Percentiles rank a stretch among this genome's conserved stretches.
Evolutionary conservation across 164 flowering plant genomes (phyloP).

Genomic region (Sedum album): DNA sequence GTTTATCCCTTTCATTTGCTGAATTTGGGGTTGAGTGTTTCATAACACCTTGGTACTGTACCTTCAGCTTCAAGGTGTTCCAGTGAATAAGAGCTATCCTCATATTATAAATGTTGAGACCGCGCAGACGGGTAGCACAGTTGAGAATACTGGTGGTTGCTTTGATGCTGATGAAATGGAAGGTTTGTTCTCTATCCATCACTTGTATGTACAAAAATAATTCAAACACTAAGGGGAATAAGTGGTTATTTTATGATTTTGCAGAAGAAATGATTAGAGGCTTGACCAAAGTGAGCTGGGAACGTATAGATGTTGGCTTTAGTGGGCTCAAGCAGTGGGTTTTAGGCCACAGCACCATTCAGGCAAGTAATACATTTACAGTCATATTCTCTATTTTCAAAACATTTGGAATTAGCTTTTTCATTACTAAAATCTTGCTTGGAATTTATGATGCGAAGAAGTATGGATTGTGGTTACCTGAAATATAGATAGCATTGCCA

Average conservation of each 20-base stretch:
- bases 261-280: slow-evolving; percentile 71
- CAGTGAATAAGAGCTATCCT: slow-evolving; percentile 43
- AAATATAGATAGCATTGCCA: not conserved
- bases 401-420: not conserved
- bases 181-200: not conserved
- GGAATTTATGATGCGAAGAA: not conserved
- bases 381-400: not conserved
- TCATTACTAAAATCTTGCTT: no score
- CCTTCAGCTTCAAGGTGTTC: slow-evolving; percentile 33
- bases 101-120: slow-evolving; percentile 60
- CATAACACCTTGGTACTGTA: slow-evolving; percentile 12
- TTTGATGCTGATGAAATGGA: slow-evolving; percentile 55
- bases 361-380: slow-evolving; percentile 42
- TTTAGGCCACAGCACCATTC: slow-evolving; percentile 79
- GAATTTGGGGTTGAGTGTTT: slow-evolving; percentile 6
- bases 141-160: slow-evolving; percentile 14
- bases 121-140: slow-evolving; percentile 16
- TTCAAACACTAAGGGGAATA: not conserved
- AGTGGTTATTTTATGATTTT: slow-evolving; percentile 3
- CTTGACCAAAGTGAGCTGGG: slow-evolving; percentile 70
- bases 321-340: slow-evolving; percentile 49
- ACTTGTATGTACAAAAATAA: not conserved
- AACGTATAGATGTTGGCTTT: slow-evolving; percentile 79
- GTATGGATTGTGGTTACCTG: no score
- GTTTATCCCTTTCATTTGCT: not conserved